A percentile compares a stretch with the other conserved stretches of the same genome.
Evolutionary conservation across 345 rosid species (phyloP).

Genomic region (Theobroma cacao): DNA sequence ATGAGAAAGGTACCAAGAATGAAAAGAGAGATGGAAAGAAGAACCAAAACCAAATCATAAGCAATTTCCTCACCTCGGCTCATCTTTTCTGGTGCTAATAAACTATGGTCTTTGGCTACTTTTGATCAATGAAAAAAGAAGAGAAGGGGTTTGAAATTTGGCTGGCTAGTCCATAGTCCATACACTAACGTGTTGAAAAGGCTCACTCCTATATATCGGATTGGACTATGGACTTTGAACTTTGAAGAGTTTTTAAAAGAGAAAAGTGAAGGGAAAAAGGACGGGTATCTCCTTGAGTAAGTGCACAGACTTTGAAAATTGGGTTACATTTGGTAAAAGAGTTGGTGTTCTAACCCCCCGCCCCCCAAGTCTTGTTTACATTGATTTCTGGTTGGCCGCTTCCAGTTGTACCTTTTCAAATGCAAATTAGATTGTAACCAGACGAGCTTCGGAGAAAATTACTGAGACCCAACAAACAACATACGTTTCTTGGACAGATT

Average conservation of each 20-base stretch:
- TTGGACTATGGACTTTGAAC: neutral
- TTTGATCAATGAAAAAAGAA: neutral
- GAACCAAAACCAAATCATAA: conserved; percentile 44
- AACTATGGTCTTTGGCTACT: neutral
- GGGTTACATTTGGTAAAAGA: conserved; percentile 20
- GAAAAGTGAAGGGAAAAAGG: neutral
- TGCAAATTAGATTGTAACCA: neutral
- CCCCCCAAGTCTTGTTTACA: neutral
- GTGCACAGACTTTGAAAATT: conserved; percentile 23
- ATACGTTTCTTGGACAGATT: too few relatives aligned
- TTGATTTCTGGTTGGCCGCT: conserved; percentile 36
- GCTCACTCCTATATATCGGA: neutral
- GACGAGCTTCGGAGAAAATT: neutral
- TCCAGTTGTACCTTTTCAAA: neutral
- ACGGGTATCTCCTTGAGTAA: conserved; percentile 1
- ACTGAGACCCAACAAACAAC: neutral
- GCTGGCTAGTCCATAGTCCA: neutral
- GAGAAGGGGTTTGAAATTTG: neutral
- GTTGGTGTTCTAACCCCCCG: conserved; percentile 12
- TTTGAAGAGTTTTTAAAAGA: neutral
- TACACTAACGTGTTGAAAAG: neutral
- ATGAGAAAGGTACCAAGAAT: conserved; percentile 44
- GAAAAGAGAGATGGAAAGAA: conserved; percentile 42
- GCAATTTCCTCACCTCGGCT: conserved; percentile 37
- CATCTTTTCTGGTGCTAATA: conserved; percentile 23